Percentiles rank a stretch among this genome's conserved stretches.
These are phyloP conservation scores for Boletus reticuloceps DNA, from an alignment of 768 basidiomycete genomes.

Conservation along the genomic window DNA sequence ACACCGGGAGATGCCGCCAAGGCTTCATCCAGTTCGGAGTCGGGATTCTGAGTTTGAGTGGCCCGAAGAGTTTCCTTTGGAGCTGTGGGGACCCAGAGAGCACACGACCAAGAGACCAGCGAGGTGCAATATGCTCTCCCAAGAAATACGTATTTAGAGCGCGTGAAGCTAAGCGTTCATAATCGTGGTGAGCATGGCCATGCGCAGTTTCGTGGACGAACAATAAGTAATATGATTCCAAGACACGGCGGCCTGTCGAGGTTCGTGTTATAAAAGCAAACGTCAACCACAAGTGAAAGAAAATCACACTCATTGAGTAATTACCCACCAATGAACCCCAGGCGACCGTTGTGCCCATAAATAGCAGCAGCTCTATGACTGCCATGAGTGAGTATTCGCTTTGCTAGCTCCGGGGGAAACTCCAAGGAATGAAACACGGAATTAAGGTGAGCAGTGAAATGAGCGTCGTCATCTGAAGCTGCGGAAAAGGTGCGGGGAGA, in stretches of 20 bases:
- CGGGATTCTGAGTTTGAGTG: constrained; percentile 12
- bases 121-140: constrained; percentile 70
- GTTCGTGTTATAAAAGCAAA: not conserved
- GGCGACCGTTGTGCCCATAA: constrained; percentile 68
- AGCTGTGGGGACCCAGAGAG: constrained; percentile 72
- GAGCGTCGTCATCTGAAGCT: constrained; percentile 15
- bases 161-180: constrained; percentile 53
- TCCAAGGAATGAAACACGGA: constrained; percentile 61
- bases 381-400: constrained; percentile 72
- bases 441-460: constrained; percentile 55
- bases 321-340: constrained; percentile 64
- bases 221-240: constrained; percentile 72
- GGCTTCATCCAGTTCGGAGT: constrained; percentile 28
- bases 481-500: constrained; percentile 1
- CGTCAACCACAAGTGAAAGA: not conserved
- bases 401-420: constrained; percentile 70
- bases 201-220: constrained; percentile 59
- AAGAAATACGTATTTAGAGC: constrained; percentile 68
- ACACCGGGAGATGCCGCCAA: constrained; percentile 34
- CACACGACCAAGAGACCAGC: constrained; percentile 72
- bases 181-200: constrained; percentile 48
- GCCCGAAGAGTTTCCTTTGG: constrained; percentile 33
- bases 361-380: constrained; percentile 69
- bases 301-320: not conserved
- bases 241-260: constrained; percentile 65